phyloP scores from a whole-genome alignment of 108 stramenopile genomes.

The Cyclotella sp. region DNA sequence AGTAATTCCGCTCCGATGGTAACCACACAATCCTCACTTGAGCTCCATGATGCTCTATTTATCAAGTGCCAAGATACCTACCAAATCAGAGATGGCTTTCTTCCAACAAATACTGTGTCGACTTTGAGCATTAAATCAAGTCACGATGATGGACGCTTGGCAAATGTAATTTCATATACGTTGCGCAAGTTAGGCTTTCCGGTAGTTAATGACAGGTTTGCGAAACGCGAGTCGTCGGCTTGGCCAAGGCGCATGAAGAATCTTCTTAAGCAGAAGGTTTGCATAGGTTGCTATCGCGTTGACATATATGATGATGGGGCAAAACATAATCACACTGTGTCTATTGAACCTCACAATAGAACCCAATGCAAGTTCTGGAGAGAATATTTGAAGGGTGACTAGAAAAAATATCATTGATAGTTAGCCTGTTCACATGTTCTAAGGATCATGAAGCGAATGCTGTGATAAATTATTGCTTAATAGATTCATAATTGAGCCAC shows the following conservation, averaged over 20 bases:
- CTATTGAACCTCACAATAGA: constrained; percentile 26
- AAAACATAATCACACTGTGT: background rate
- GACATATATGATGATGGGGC: constrained; percentile 23
- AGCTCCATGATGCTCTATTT: constrained; percentile 23
- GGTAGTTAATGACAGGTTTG: constrained; percentile 72
- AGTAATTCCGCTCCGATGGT: background rate
- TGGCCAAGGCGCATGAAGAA: constrained; percentile 68
- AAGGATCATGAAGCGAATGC: too few species aligned
- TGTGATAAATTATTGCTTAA: too few species aligned
- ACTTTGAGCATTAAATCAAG: constrained; percentile 31
- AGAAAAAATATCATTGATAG: too few species aligned
- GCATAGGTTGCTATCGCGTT: constrained; percentile 59
- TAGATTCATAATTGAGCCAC: too few species aligned
- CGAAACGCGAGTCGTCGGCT: constrained; percentile 49
- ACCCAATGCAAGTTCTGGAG: constrained; percentile 34
- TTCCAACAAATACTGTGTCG: constrained; percentile 4
- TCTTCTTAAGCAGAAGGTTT: constrained; percentile 66
- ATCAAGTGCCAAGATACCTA: constrained; percentile 19
- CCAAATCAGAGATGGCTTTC: background rate
- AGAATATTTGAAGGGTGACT: background rate
- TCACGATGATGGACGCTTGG: constrained; percentile 37
- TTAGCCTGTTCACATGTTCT: too few species aligned
- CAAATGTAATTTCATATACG: constrained; percentile 47
- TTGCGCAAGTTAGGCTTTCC: constrained; percentile 64
- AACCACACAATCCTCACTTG: constrained; percentile 14